A percentile compares a stretch with the other conserved stretches of the same genome.
phyloP scores from a whole-genome alignment of 768 basidiomycete genomes.

The Naematelia encephala region DNA sequence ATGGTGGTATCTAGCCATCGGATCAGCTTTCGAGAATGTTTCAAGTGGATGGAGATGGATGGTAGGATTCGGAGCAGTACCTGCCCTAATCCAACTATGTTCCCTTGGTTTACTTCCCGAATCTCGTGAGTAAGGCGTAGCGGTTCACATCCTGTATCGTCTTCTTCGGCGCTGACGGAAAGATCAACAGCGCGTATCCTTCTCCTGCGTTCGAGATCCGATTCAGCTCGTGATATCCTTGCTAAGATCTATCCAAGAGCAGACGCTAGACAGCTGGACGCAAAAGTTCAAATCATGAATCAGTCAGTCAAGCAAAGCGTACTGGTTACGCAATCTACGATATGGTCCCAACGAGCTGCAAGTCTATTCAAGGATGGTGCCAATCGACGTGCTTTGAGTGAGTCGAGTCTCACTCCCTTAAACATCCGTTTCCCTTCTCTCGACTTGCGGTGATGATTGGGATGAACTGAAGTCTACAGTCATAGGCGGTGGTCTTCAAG shows the following conservation, averaged over 20 bases:
- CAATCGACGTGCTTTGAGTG: constrained; percentile 63
- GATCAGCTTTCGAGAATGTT: constrained; percentile 53
- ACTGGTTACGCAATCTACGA: constrained; percentile 56
- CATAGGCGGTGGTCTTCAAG: constrained; percentile 75
- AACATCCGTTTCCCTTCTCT: not conserved
- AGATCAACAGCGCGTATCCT: constrained; percentile 68
- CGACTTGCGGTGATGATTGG: not conserved
- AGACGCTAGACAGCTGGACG: constrained; percentile 62
- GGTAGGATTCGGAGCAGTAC: constrained; percentile 66
- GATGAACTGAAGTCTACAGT: constrained; percentile 52
- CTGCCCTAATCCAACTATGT: constrained; percentile 56
- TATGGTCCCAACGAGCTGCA: constrained; percentile 58
- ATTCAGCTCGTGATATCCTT: constrained; percentile 59
- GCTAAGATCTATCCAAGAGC: constrained; percentile 68
- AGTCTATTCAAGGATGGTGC: constrained; percentile 60
- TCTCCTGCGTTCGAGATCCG: constrained; percentile 58
- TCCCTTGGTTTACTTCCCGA: constrained; percentile 69
- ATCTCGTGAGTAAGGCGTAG: constrained; percentile 59
- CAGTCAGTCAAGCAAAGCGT: constrained; percentile 63
- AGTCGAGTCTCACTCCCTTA: constrained; percentile 55
- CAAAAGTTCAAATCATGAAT: constrained; percentile 64
- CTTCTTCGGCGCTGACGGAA: too few species aligned
- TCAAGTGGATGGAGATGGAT: constrained; percentile 75
- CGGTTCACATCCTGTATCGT: not conserved
- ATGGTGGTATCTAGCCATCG: constrained; percentile 33